Percentiles rank a stretch among this genome's conserved stretches.
Evolutionary conservation across 441 rosid species (phyloP).

Genomic region (Geranium incanum): DNA sequence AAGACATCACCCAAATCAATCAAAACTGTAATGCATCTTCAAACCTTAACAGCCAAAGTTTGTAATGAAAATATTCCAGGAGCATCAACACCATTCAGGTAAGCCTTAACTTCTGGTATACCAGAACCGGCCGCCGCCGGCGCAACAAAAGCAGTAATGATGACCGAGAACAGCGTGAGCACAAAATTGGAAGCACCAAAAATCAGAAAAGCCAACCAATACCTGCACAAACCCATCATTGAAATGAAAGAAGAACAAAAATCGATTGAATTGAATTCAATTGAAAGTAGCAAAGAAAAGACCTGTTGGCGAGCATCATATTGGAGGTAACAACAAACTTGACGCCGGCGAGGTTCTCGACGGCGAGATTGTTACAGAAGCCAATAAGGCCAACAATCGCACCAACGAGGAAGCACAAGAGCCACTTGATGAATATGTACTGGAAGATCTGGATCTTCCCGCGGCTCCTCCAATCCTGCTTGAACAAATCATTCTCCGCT

Average conservation of each 20-base stretch:
- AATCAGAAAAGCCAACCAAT: constrained; percentile 54
- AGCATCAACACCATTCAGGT: constrained; percentile 92
- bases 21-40: constrained; percentile 16
- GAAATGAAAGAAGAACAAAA: not conserved
- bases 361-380: constrained; percentile 66
- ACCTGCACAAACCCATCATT: constrained; percentile 35
- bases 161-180: constrained; percentile 60
- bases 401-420: constrained; percentile 79
- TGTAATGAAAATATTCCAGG: constrained; percentile 80
- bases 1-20: no score
- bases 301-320: constrained; percentile 71
- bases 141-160: constrained; percentile 75
- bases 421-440: constrained; percentile 78
- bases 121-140: constrained; percentile 98
- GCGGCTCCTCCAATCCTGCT: constrained; percentile 92
- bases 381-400: constrained; percentile 63
- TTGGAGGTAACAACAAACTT: constrained; percentile 57
- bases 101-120: constrained; percentile 96
- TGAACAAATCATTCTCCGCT: constrained; percentile 71
- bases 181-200: constrained; percentile 57
- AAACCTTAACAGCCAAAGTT: constrained; percentile 88
- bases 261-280: not conserved
- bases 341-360: constrained; percentile 81
- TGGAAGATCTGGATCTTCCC: constrained; percentile 71
- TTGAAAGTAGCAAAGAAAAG: constrained; percentile 24